Conservation (phyloP, 2,329 filamentous ascomycete genomes). For the Colletotrichum lindemuthianum region DNA sequence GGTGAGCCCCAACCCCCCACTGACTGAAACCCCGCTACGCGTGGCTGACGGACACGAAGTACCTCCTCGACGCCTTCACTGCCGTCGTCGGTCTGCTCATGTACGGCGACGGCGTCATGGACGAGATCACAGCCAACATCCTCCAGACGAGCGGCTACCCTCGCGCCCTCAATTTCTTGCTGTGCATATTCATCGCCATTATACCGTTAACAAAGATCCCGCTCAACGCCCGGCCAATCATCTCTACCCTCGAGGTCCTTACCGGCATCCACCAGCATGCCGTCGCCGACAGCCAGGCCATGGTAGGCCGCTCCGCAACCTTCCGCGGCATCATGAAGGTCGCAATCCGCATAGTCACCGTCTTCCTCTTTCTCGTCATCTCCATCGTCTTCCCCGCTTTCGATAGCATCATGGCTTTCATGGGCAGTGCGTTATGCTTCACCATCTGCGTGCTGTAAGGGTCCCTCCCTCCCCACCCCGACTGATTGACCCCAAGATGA, state of each 20-base stretch:
- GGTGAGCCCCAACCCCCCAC: constrained; percentile 48
- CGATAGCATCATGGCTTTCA: constrained; percentile 89
- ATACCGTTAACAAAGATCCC: constrained; percentile 97
- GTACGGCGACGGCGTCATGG: constrained; percentile 90
- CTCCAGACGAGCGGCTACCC: constrained; percentile 81
- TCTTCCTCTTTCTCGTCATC: constrained; percentile 79
- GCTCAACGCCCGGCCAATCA: constrained; percentile 86
- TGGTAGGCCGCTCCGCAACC: constrained; percentile 65
- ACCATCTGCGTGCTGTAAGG: constrained; percentile 86
- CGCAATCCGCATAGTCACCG: constrained; percentile 70
- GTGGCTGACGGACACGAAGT: constrained; percentile 55
- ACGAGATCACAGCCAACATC: constrained; percentile 93
- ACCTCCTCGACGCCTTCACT: constrained; percentile 82
- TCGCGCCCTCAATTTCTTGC: constrained; percentile 75
- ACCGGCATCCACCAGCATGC: constrained; percentile 71
- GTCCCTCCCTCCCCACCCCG: constrained; percentile 21
- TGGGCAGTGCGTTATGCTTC: constrained; percentile 91
- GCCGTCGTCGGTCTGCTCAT: constrained; percentile 88
- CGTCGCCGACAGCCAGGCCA: constrained; percentile 56
- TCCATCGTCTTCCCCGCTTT: constrained; percentile 78
- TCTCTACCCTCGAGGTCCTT: constrained; percentile 83
- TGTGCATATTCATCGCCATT: constrained; percentile 88
- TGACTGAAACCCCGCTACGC: background rate
- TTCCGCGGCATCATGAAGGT: constrained; percentile 69
- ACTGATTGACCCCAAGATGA: background rate